Evolutionary conservation across 768 basidiomycete genomes (phyloP).

Genomic region (Mycena crocata): DNA sequence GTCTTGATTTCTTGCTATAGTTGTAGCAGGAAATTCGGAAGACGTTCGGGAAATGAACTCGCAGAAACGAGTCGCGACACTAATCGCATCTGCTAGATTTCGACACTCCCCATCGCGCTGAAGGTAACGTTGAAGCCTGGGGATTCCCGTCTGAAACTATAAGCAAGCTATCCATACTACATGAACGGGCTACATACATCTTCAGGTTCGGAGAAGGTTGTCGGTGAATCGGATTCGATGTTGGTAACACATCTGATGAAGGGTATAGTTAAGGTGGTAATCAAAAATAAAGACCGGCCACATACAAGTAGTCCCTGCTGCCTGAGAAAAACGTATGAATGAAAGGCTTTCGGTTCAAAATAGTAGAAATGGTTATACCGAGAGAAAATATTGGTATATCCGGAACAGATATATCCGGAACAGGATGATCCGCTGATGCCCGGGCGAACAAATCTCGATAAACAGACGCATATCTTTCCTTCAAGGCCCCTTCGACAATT

Average conservation of each 20-base stretch:
- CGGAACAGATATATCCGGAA: no score
- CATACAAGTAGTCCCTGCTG: conserved; percentile 31
- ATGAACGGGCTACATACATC: conserved; percentile 9
- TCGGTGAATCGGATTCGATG: conserved; percentile 9
- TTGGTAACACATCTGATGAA: conserved; percentile 4
- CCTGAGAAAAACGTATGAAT: conserved; percentile 1
- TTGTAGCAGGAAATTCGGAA: background rate
- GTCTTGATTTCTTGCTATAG: background rate
- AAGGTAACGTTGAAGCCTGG: conserved; percentile 17
- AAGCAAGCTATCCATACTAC: background rate
- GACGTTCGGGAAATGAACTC: conserved; percentile 8
- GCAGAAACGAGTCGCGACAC: conserved; percentile 1
- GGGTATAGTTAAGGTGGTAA: no score
- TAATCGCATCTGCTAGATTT: conserved; percentile 25
- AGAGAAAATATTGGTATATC: conserved; percentile 28
- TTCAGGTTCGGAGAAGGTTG: conserved; percentile 11
- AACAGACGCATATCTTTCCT: conserved; percentile 12
- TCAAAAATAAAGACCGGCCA: background rate
- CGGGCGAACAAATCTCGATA: conserved; percentile 4
- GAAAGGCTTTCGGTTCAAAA: background rate
- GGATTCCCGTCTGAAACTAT: conserved; percentile 24
- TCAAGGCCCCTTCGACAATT: conserved; percentile 11
- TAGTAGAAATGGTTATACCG: conserved; percentile 4
- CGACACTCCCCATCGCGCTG: conserved; percentile 23
- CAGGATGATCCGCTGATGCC: background rate